Base-by-base conservation (phyloP, 2,329 filamentous ascomycete genomes). In the Fusarium dimerum region DNA sequence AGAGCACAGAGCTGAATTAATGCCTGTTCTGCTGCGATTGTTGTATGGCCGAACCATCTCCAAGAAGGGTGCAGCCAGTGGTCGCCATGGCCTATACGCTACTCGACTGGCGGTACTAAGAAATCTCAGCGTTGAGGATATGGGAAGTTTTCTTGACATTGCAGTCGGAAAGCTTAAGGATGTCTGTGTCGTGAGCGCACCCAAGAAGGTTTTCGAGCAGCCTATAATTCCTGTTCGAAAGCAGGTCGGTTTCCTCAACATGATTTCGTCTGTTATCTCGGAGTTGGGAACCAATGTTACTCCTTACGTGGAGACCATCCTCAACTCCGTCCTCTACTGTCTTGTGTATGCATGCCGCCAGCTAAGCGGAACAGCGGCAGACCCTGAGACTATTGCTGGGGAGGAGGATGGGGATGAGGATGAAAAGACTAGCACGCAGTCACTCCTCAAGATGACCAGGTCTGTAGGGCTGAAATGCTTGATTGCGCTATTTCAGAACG, bases 41-140 rank as follows among this genome's bases (percentile, higher is more conserved):
- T 77, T 99, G 2, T 99, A 97, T 69, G 94, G 94, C 40, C 87
- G 91, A 60, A 86, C 93, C 43, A 91, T 97, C 47, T 88, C 89
- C 16, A 88, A 91, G 63, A 89, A 89, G 64, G 89, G 90, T 16
- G 82, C 83, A 29, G 83, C 85, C 16, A 90, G 89, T 60, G 90
- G 89, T 12, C 88, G 88, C 57, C 86, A 91, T 64, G 90, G 91
- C 1, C 85, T 96, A 66, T 86, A 92, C 58, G 86, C 89, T 3
- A 90, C 89, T 51, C 82, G 94, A 60, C 81, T 97, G 48, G 86
- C 91, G 43, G 86, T 93, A 5, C 76, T 99, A 42, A 86, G 92
- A 40, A 87, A 89, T 51, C 85, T 97, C 18, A 84, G 83, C 13
- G 78, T 88, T 17, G 76, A 84, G 15, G 90, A 95, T 51, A 84